Evolutionary conservation across 352 stramenopile genomes (phyloP).

Genomic region (Phytophthora colocasiae): DNA sequence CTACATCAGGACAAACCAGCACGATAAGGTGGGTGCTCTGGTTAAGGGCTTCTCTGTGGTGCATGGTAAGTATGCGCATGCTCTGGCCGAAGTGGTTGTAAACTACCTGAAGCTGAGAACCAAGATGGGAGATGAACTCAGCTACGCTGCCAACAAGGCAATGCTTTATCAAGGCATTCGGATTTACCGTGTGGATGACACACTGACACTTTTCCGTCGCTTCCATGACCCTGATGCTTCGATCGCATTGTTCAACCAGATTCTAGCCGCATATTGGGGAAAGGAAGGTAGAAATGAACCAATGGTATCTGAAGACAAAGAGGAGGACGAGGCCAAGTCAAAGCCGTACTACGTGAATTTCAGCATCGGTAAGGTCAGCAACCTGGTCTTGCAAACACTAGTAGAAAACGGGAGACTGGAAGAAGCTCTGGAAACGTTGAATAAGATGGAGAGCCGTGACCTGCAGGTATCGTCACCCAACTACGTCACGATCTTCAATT

Average conservation of each 20-base stretch:
- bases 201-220: constrained; percentile 55
- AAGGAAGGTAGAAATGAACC: constrained; percentile 23
- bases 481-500: constrained; percentile 56
- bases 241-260: constrained; percentile 49
- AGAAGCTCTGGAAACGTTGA: constrained; percentile 45
- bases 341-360: constrained; percentile 42
- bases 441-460: constrained; percentile 38
- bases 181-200: constrained; percentile 57
- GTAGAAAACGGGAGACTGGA: constrained; percentile 50
- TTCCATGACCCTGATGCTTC: constrained; percentile 53
- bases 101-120: constrained; percentile 52
- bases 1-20: constrained; percentile 56
- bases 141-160: constrained; percentile 59
- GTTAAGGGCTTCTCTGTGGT: constrained; percentile 60
- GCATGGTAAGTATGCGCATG: constrained; percentile 51
- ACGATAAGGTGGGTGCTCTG: constrained; percentile 62
- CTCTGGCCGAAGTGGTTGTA: constrained; percentile 52
- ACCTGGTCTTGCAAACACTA: constrained; percentile 52
- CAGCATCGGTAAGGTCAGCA: constrained; percentile 60
- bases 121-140: constrained; percentile 47
- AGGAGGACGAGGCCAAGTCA: constrained; percentile 12
- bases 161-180: constrained; percentile 57
- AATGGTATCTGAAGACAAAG: constrained; percentile 8
- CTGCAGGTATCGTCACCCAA: constrained; percentile 43
- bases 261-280: constrained; percentile 47